These are phyloP conservation scores for Pseudogymnoascus sp. DNA, from an alignment of 2,329 filamentous ascomycete genomes.

Conservation along the genomic window DNA sequence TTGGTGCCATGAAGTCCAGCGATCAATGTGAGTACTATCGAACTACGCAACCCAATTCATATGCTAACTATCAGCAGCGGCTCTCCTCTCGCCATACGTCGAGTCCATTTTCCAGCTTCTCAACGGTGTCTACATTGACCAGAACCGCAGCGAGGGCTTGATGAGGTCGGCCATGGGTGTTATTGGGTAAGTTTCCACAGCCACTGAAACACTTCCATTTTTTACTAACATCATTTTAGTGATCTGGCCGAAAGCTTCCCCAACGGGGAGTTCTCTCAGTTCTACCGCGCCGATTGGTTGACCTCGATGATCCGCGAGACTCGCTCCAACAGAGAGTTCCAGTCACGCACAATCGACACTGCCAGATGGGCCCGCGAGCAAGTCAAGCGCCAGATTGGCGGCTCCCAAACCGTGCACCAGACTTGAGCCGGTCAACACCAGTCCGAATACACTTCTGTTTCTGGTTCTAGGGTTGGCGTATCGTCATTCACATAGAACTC, in stretches of 20 bases:
- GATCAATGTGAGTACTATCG: constrained; percentile 54
- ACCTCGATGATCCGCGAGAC: constrained; percentile 86
- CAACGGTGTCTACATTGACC: constrained; percentile 68
- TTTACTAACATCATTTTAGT: constrained; percentile 37
- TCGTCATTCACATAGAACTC: constrained; percentile 10
- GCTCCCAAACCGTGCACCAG: constrained; percentile 30
- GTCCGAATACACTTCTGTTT: constrained; percentile 1
- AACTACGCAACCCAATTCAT: neutral
- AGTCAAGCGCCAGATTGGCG: constrained; percentile 79
- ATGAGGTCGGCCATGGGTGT: constrained; percentile 96
- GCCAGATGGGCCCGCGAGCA: constrained; percentile 96
- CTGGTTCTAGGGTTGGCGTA: constrained; percentile 5
- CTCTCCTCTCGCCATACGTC: constrained; percentile 67
- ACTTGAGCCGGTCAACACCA: constrained; percentile 21
- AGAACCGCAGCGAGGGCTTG: constrained; percentile 82
- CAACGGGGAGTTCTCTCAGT: constrained; percentile 72
- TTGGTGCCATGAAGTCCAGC: constrained; percentile 83
- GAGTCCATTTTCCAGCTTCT: constrained; percentile 82
- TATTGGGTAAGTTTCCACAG: constrained; percentile 63
- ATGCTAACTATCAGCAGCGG: constrained; percentile 41
- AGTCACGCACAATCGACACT: constrained; percentile 77
- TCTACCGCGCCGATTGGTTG: constrained; percentile 87
- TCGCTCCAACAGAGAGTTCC: constrained; percentile 79
- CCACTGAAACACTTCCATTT: neutral
- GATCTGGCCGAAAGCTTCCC: constrained; percentile 93